Base-by-base conservation (phyloP, 345 rosid species). In the Mercurialis annua region DNA sequence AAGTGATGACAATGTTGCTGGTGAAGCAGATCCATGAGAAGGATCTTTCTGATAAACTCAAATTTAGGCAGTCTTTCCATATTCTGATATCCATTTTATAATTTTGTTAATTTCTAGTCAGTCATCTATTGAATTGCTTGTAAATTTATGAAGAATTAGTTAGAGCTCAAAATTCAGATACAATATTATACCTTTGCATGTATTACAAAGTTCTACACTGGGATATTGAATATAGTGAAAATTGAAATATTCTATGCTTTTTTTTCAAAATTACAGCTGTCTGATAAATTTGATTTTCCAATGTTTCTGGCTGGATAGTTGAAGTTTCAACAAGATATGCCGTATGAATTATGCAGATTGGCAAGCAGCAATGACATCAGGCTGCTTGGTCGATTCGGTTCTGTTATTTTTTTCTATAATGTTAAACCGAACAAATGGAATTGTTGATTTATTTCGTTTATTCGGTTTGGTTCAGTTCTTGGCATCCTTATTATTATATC, bases 11-110 rank as follows among this genome's bases (percentile, higher is more conserved):
- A 65, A 65, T 68, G 53, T 65, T 60, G 75, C 67, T 7, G 80
- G 77, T 50, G 72, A 59, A 48, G 82, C 61, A 27, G 81, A 78
- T 60, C 78, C 78, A 6, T 78, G 73, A 74, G 34, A 10, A 44
- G 34, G 15, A 44, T 6, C 36, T 31, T 31, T 14, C 21, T 4
- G 26, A 31, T 23, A 38, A 21, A 14, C 44, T 55, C 33, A 43
- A 48, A 43, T 50, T 34, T 43, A 24, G 54, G 53, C 55, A 59
- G 42, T 23, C 42, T 40, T 0, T 64, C 18, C 18, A 30, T 52
- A 53, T 53, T 23, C 53, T 30, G 20, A 0, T 50, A n/a, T 56
- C 29, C 33, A 29, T 36, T 51, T 50, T 12, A 53, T 42, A 20
- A 20, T 20, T 53, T 17, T 33, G 3, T 7, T 44, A 26, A 21